Percentiles rank a stretch among this genome's conserved stretches.
Conservation (phyloP, 2,329 filamentous ascomycete genomes). For the Monosporascus ibericus region DNA sequence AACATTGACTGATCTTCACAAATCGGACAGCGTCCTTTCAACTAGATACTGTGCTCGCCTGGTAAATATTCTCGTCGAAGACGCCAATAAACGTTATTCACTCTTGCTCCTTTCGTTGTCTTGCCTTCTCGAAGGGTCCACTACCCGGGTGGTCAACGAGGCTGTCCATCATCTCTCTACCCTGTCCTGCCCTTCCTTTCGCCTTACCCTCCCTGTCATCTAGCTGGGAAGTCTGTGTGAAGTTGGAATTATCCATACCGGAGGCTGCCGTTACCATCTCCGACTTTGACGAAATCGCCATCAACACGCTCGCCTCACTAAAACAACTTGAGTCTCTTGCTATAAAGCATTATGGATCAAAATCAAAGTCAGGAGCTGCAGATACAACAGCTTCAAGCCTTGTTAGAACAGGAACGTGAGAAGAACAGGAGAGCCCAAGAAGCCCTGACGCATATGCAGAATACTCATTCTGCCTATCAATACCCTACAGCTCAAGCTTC, state of each 20-base stretch:
- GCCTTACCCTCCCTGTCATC: not conserved
- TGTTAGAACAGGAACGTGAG: constrained; percentile 17
- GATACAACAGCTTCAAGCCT: constrained; percentile 20
- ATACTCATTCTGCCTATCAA: constrained; percentile 14
- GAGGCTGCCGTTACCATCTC: no score
- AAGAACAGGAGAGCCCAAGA: constrained; percentile 18
- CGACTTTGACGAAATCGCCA: not conserved
- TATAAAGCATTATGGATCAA: constrained; percentile 19
- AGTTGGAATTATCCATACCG: no score
- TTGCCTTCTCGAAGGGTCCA: constrained; percentile 4
- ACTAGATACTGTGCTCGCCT: constrained; percentile 14
- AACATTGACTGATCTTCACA: constrained; percentile 9
- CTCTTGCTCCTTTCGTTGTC: constrained; percentile 13
- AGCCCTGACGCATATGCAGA: constrained; percentile 19
- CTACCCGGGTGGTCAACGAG: constrained; percentile 5
- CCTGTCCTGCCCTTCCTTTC: not conserved
- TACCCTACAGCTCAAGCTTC: constrained; percentile 16
- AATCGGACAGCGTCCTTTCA: constrained; percentile 14
- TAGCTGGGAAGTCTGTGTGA: not conserved
- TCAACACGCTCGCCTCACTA: constrained; percentile 9
- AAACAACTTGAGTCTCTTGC: constrained; percentile 5
- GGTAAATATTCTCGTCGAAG: constrained; percentile 8
- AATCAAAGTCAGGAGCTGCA: constrained; percentile 17
- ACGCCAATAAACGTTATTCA: constrained; percentile 10
- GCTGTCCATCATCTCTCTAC: constrained; percentile 6